Conservation (phyloP, 2,329 filamentous ascomycete species). For the Colletotrichum sp. region DNA sequence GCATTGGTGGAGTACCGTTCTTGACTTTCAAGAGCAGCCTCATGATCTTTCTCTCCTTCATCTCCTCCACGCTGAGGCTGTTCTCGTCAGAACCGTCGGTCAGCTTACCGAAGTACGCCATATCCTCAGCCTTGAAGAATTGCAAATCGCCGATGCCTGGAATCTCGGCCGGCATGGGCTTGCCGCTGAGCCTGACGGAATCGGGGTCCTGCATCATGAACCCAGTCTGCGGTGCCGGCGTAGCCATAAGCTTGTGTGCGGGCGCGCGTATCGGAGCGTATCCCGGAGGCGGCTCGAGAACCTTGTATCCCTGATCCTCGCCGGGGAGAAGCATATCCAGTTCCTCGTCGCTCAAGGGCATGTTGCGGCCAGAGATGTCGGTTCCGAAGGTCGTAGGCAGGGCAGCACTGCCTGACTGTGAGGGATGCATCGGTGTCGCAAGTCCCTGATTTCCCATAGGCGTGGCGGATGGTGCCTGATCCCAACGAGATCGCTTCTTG, state of each 20-base stretch:
- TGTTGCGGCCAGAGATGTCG: conserved; percentile 80
- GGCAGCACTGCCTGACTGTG: conserved; percentile 58
- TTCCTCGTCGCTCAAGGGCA: conserved; percentile 89
- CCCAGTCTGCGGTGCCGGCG: conserved; percentile 77
- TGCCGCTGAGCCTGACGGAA: conserved; percentile 80
- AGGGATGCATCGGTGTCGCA: conserved; percentile 78
- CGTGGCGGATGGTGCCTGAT: conserved; percentile 83
- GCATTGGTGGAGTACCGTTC: conserved; percentile 97
- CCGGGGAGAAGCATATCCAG: conserved; percentile 89
- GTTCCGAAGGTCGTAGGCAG: conserved; percentile 74
- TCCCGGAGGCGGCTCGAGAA: conserved; percentile 87
- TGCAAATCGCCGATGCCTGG: conserved; percentile 94
- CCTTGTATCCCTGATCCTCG: conserved; percentile 89
- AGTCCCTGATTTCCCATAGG: conserved; percentile 76
- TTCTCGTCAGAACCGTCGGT: conserved; percentile 95
- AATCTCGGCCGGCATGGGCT: conserved; percentile 93
- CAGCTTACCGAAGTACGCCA: conserved; percentile 98
- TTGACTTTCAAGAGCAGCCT: conserved; percentile 95
- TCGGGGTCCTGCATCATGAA: conserved; percentile 99
- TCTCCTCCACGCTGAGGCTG: conserved; percentile 86
- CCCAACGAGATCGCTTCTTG: conserved; percentile 88
- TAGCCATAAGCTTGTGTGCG: conserved; percentile 75
- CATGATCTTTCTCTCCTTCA: conserved; percentile 99
- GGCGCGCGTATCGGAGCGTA: conserved; percentile 85
- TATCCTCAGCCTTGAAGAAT: conserved; percentile 98